Evolutionary conservation across 148 eudicot genomes (phyloP).

Genomic region (Rhododendron ovatum): DNA sequence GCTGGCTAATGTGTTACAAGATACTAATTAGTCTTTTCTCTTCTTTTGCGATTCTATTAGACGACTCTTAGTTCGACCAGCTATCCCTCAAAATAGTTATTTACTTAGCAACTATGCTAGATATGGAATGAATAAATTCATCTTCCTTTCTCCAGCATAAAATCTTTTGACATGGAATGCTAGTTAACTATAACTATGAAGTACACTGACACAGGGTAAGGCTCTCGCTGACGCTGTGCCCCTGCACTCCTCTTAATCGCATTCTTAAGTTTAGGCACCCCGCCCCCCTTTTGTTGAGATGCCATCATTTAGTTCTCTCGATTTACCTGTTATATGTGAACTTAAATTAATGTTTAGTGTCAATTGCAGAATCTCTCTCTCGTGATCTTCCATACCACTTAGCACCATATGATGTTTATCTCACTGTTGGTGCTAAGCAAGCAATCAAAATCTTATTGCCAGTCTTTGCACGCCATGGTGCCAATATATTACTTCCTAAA

Average conservation of each 20-base stretch:
- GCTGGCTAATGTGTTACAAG: background rate
- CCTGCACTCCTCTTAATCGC: background rate
- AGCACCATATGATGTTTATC: conserved; percentile 47
- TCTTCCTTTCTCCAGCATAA: background rate
- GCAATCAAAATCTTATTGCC: conserved; percentile 50
- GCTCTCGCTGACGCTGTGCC: too few species aligned
- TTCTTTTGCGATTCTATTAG: background rate
- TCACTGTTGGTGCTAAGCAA: conserved; percentile 64
- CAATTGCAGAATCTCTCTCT: conserved; percentile 63
- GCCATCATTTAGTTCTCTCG: background rate
- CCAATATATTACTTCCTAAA: conserved; percentile 62
- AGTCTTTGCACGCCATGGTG: conserved; percentile 49
- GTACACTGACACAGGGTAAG: too few species aligned
- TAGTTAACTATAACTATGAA: too few species aligned
- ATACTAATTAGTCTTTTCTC: background rate
- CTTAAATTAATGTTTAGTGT: conserved; percentile 1
- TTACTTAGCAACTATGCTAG: background rate
- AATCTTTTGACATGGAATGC: too few species aligned
- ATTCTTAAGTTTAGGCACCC: background rate
- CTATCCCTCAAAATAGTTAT: background rate
- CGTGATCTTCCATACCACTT: conserved; percentile 44
- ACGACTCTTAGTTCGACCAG: background rate
- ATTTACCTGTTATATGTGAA: background rate
- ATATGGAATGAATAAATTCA: background rate
- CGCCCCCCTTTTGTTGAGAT: background rate